Conservation (phyloP, 2,329 filamentous ascomycete genomes). For the Teratosphaeria zuluensis region DNA sequence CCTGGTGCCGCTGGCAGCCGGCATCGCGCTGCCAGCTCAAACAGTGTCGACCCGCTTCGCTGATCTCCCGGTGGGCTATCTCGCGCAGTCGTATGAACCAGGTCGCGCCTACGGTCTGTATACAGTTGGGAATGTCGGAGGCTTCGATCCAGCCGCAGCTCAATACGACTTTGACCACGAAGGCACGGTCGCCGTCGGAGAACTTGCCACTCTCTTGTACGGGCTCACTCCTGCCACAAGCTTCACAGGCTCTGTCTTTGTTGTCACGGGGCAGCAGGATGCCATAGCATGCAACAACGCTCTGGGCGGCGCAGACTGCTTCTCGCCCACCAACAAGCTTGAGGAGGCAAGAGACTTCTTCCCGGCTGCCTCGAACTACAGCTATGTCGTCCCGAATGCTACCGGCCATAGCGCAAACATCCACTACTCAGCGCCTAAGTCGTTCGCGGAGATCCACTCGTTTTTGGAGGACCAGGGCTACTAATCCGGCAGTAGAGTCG, state of each 20-base stretch:
- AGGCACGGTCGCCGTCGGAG: background rate
- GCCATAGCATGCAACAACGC: background rate
- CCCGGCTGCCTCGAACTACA: background rate
- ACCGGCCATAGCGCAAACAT: background rate
- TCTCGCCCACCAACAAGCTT: background rate
- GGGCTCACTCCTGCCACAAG: background rate
- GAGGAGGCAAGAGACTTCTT: background rate
- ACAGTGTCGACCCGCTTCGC: background rate
- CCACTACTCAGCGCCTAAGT: background rate
- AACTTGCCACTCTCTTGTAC: background rate
- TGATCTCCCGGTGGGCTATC: background rate
- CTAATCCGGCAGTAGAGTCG: background rate
- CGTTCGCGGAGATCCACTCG: background rate
- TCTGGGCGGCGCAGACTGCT: background rate
- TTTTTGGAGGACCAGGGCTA: background rate
- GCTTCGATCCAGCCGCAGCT: background rate
- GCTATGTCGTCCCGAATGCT: background rate
- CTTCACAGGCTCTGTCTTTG: background rate
- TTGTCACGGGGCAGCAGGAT: background rate
- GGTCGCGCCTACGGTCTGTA: background rate
- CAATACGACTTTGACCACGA: slow-evolving; percentile 1
- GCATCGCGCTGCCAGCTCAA: background rate
- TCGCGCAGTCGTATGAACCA: background rate
- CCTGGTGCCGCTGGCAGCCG: background rate
- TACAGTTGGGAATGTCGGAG: background rate